phyloP scores from a whole-genome alignment of 805 yeast genomes.

The Pichia insulana region DNA sequence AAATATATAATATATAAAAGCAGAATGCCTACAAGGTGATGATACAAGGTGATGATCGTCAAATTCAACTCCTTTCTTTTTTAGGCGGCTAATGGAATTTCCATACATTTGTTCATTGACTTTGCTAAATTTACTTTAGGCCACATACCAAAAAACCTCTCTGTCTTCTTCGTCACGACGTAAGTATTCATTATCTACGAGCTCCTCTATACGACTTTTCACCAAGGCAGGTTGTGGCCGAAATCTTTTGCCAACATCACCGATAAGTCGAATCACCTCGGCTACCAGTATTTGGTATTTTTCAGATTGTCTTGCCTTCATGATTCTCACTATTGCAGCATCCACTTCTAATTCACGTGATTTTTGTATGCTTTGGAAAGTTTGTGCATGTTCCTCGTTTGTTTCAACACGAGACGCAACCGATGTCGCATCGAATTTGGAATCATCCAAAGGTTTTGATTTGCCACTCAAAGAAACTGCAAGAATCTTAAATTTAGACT shows the following conservation, averaged over 20 bases:
- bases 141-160: slow-evolving; percentile 58
- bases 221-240: slow-evolving; percentile 59
- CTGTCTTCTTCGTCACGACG: slow-evolving; percentile 59
- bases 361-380: slow-evolving; percentile 48
- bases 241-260: slow-evolving; percentile 54
- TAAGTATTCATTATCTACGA: slow-evolving; percentile 75
- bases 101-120: too few species aligned
- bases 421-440: slow-evolving; percentile 4
- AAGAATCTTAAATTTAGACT: slow-evolving; percentile 62
- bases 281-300: slow-evolving; percentile 59
- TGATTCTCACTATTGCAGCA: slow-evolving; percentile 81
- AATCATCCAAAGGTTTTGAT: background rate
- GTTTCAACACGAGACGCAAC: slow-evolving; percentile 33
- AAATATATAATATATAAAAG: too few species aligned
- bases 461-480: slow-evolving; percentile 44
- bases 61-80: too few species aligned
- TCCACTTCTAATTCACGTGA: slow-evolving; percentile 63
- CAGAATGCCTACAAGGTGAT: too few species aligned
- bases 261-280: slow-evolving; percentile 39
- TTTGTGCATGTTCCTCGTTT: slow-evolving; percentile 44
- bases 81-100: too few species aligned
- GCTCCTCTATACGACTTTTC: slow-evolving; percentile 62
- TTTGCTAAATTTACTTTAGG: too few species aligned
- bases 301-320: slow-evolving; percentile 63
- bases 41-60: too few species aligned